These are phyloP conservation scores for Eragrostis nindensis DNA, from an alignment of 176 grass and related monocot species.

Conservation along the genomic window DNA sequence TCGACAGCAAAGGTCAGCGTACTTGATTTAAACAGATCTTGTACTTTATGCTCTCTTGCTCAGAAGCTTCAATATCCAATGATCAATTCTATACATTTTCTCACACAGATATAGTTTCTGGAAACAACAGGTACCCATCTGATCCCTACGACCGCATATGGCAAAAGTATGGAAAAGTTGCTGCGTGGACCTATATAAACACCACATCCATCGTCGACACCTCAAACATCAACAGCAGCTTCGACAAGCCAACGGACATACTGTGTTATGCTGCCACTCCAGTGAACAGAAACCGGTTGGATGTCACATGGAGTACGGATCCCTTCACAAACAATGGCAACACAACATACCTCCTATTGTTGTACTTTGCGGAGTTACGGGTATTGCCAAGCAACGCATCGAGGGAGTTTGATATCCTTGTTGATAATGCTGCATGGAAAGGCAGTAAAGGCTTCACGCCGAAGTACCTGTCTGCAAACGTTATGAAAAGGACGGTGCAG, in stretches of 20 bases:
- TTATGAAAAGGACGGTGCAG: conserved; percentile 10
- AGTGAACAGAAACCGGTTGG: conserved; percentile 14
- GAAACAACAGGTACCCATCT: conserved; percentile 42
- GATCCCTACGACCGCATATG: conserved; percentile 53
- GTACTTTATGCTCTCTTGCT: no score
- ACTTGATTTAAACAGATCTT: neutral
- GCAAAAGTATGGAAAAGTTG: neutral
- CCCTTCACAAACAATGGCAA: neutral
- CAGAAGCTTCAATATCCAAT: neutral
- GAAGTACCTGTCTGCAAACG: conserved; percentile 23
- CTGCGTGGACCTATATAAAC: conserved; percentile 31
- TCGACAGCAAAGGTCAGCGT: neutral
- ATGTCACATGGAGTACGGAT: conserved; percentile 38
- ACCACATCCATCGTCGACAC: neutral
- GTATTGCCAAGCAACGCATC: neutral
- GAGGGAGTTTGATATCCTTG: conserved; percentile 32
- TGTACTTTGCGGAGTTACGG: conserved; percentile 53
- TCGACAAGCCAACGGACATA: conserved; percentile 18
- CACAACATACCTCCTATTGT: conserved; percentile 35
- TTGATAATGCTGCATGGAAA: neutral
- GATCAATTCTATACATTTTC: neutral
- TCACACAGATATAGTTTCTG: neutral
- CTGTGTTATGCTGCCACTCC: conserved; percentile 43
- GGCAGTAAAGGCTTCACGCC: neutral
- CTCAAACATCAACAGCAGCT: conserved; percentile 14